Base-by-base conservation (phyloP, 306 rosid genomes). In the Cucurbita pepo region DNA sequence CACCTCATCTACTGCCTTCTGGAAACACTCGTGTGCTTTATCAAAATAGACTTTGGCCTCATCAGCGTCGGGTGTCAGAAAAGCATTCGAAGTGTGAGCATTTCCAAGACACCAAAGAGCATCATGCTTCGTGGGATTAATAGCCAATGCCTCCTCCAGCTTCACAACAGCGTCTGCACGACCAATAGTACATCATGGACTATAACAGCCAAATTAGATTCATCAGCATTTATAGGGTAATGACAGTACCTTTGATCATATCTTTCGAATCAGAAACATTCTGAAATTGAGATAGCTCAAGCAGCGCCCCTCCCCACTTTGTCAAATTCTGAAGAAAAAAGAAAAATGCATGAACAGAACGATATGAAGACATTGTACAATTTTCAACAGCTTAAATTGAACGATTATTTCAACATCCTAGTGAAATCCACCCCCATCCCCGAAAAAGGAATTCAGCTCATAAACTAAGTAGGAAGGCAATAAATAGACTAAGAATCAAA, bases 91-190 rank as follows among this genome's bases (percentile, higher is more conserved):
- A 0, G 88, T 89, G 67, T 78, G 71, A 11, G 87, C 96, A 22
- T 91, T 91, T 69, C 94, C 94, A 62, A 89, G 63, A 83, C 79
- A 82, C 96, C 96, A 91, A 37, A 86, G 75, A 22, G 97, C 91
- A n/a, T 86, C 88, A 66, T 83, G 91, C 86, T 86, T 89, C 11
- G 72, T 48, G 10, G 96, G 88, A 69, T 81, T 59, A 64, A 91
- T 78, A 10, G 22, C 51, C 83, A 86, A 70, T 77, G 94, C 97
- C 82, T 89, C 97, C 81, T 88, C 90, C 81, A 91, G 80, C 88
- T 89, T 86, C 3, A 82, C 75, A 72, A 81, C 79, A 14, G 89
- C 87, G 61, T 85, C 97, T 91, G 76, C 52, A 67, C 25, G 3
- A 36, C 73, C 38, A n/a, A 54, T 69, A 69, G 40, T 67, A 22